These are phyloP conservation scores for Aaosphaeria pasadenensis DNA, from an alignment of 2,329 filamentous ascomycete genomes.

Conservation along the genomic window DNA sequence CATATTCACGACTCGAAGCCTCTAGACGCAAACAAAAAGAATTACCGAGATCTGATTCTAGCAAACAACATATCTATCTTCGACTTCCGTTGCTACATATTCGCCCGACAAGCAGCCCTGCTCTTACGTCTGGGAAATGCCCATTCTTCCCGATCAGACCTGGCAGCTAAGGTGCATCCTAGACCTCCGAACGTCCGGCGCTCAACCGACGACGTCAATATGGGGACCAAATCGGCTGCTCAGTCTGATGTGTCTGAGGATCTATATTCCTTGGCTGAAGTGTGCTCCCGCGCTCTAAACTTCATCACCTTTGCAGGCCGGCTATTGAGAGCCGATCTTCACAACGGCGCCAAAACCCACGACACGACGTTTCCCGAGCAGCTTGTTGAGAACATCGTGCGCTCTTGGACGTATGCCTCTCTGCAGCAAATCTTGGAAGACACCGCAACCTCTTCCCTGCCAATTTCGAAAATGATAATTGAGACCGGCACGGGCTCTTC, in stretches of 20 bases:
- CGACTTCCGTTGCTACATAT: conserved; percentile 92
- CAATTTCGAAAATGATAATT: conserved; percentile 50
- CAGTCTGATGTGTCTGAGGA: conserved; percentile 64
- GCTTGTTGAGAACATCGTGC: conserved; percentile 69
- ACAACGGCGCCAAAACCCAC: conserved; percentile 49
- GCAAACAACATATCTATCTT: conserved; percentile 95
- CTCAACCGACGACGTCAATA: conserved; percentile 28
- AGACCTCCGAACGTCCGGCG: conserved; percentile 20
- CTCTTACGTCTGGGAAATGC: conserved; percentile 78
- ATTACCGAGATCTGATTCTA: conserved; percentile 87
- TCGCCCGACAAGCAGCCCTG: conserved; percentile 80
- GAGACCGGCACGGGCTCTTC: conserved; percentile 26
- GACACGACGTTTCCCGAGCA: conserved; percentile 39
- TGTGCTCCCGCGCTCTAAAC: conserved; percentile 76
- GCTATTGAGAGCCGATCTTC: conserved; percentile 75
- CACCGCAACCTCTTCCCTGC: conserved; percentile 66
- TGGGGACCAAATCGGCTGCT: conserved; percentile 21
- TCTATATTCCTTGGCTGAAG: conserved; percentile 75
- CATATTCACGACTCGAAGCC: conserved; percentile 32
- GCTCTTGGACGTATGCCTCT: conserved; percentile 74
- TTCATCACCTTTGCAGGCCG: conserved; percentile 81
- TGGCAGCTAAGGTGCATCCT: conserved; percentile 36
- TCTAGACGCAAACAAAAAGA: conserved; percentile 55
- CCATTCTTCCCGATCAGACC: conserved; percentile 39
- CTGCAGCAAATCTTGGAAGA: conserved; percentile 74